Conservation (phyloP, 192 early-diverging fungal species). For the Oehlia diaphana region DNA sequence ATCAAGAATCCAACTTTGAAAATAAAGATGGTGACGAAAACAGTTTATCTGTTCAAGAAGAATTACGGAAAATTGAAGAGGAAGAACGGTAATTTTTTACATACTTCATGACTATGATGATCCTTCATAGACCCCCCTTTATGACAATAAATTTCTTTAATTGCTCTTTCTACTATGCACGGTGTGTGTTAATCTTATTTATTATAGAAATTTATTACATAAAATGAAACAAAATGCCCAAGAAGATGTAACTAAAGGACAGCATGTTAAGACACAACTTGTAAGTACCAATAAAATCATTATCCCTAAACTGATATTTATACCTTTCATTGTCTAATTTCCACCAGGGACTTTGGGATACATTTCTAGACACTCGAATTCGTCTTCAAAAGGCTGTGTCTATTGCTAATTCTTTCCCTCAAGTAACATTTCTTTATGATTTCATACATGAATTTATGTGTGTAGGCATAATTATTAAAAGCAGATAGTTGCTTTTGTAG, state of each 20-base stretch:
- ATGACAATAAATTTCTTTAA: too few species aligned
- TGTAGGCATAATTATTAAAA: conserved; percentile 29
- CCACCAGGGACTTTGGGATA: conserved; percentile 73
- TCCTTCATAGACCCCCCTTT: too few species aligned
- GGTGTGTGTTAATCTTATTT: not conserved
- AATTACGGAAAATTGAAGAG: conserved; percentile 74
- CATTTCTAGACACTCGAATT: conserved; percentile 82
- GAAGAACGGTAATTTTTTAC: conserved; percentile 65
- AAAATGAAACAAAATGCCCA: conserved; percentile 72
- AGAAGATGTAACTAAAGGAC: conserved; percentile 86
- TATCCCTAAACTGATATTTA: not conserved
- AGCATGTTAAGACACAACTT: conserved; percentile 87
- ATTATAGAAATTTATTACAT: conserved; percentile 64
- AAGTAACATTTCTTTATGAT: conserved; percentile 39
- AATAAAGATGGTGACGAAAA: conserved; percentile 45
- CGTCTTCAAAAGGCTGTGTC: conserved; percentile 78
- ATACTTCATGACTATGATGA: too few species aligned
- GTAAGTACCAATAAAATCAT: conserved; percentile 43
- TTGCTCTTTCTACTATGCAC: too few species aligned
- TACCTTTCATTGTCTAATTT: not conserved
- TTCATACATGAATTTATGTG: conserved; percentile 40
- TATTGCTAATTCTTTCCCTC: conserved; percentile 80
- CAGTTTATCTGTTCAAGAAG: conserved; percentile 43
- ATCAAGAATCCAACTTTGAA: conserved; percentile 36
- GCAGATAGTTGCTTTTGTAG: not conserved